Base-by-base conservation (phyloP, 208 protist species). In the Trypanosoma rangeli region DNA sequence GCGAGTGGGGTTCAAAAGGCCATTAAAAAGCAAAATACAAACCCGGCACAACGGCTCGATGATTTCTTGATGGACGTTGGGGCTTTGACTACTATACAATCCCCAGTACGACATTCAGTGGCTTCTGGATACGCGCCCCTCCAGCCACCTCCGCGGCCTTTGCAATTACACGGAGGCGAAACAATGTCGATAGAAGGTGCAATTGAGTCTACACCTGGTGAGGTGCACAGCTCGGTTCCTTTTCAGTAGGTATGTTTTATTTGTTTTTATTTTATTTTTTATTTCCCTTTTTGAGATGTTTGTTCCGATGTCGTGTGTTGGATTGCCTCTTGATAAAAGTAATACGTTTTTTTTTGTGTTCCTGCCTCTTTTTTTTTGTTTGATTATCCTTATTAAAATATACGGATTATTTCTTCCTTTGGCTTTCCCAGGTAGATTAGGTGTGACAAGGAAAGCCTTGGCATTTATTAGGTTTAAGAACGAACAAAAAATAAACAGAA, bases 51-150 rank as follows among this genome's bases (percentile, higher is more conserved):
- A 35, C 76, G 83, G 22, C 64, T 93, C 12, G 87, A 93, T 67
- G 70, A 88, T 52, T 88, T 93, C 80, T 54, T 93, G 24, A 76
- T 76, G 22, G 70, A 67, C 24, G 35, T 93, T 9, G 66, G 81
- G n/a, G 56, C 68, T 24, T 39, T 63, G 68, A 16, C 61, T 62
- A 42, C 37, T 54, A 3, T 15, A n/a, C 42, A 39, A 53, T 24
- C 13, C 64, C 37, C 9, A 54, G 49, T 37, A 42, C 59, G 56
- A 42, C 50, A 48, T 35, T 37, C 16, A 8, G 46, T 44, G 16
- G 9, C 8, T 53, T 5, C 49, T 46, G 39, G 35, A 20, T 67
- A 61, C 35, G 13, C 26, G 0, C 35, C 28, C 20, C 33, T 58
- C 33, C 20, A 44, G 44, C 7, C 46, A 20, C 2, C 48, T 65